A percentile compares a stretch with the other conserved stretches of the same genome.
Evolutionary conservation across 495 filamentous ascomycete species (phyloP).

Genomic region (Neurospora sp.): DNA sequence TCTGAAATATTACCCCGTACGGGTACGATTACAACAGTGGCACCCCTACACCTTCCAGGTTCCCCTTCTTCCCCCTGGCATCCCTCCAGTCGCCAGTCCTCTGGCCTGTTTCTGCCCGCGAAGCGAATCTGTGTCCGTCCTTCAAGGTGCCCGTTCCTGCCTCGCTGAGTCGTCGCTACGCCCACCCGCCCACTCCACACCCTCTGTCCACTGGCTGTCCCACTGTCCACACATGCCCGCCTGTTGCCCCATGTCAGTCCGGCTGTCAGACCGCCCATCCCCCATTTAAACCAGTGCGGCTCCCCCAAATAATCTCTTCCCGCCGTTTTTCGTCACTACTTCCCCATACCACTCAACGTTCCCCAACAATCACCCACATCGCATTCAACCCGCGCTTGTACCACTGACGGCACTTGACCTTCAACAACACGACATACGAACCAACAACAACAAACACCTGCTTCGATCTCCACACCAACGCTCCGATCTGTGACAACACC

Average conservation of each 20-base stretch:
- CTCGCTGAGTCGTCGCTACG: slow-evolving; percentile 18
- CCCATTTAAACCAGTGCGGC: slow-evolving; percentile 29
- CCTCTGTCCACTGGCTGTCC: slow-evolving; percentile 3
- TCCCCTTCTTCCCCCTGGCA: slow-evolving; percentile 9
- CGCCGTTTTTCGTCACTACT: slow-evolving; percentile 14
- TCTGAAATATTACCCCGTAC: neutral
- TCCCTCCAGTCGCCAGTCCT: slow-evolving; percentile 8
- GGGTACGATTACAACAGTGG: neutral
- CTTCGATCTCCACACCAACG: slow-evolving; percentile 1
- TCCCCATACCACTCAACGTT: slow-evolving; percentile 23
- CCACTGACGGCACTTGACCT: slow-evolving; percentile 3
- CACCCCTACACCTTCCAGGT: slow-evolving; percentile 6
- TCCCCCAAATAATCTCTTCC: slow-evolving; percentile 19
- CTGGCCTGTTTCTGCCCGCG: neutral
- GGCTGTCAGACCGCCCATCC: slow-evolving; percentile 14
- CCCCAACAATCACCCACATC: slow-evolving; percentile 11
- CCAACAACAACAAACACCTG: neutral
- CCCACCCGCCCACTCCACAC: slow-evolving; percentile 8
- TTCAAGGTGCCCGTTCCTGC: slow-evolving; percentile 5
- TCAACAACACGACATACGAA: neutral
- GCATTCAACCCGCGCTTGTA: slow-evolving; percentile 7
- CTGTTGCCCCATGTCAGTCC: slow-evolving; percentile 8
- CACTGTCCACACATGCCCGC: slow-evolving; percentile 13
- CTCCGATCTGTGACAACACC: neutral
- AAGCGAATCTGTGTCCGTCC: neutral